Evolutionary conservation across 768 basidiomycete genomes (phyloP).

Genomic region (Piloderma croceum): DNA sequence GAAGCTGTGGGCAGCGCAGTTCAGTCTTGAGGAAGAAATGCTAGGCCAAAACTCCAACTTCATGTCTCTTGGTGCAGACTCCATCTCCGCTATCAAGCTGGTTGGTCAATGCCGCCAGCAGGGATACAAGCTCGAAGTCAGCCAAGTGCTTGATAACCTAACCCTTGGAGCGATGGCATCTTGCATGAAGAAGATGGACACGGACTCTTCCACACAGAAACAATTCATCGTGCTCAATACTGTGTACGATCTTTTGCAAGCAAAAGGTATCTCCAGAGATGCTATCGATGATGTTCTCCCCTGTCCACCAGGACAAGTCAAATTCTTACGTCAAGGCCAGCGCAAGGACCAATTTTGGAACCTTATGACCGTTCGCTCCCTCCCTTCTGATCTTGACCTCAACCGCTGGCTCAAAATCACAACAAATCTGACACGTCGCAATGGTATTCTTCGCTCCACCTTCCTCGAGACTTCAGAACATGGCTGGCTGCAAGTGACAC

Average conservation of each 20-base stretch:
- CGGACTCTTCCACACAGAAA: too few relatives aligned
- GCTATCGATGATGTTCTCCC: too few relatives aligned
- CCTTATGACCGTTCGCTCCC: constrained; percentile 1
- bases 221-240: too few relatives aligned
- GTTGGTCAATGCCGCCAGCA: constrained; percentile 2
- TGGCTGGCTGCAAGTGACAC: too few relatives aligned
- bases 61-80: constrained; percentile 5
- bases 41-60: constrained; percentile 2
- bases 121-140: constrained; percentile 1
- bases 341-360: too few relatives aligned
- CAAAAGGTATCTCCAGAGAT: too few relatives aligned
- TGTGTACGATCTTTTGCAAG: too few relatives aligned
- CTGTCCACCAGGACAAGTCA: too few relatives aligned
- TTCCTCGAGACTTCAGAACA: constrained; percentile 3
- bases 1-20: constrained; percentile 3
- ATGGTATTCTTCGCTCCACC: constrained; percentile 6
- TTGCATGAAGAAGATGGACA: too few relatives aligned
- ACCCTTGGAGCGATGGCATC: constrained; percentile 1
- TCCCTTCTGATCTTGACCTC: constrained; percentile 4
- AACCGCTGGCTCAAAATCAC: constrained; percentile 5
- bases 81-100: constrained; percentile 1
- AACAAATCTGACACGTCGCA: constrained; percentile 4
- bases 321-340: too few relatives aligned
- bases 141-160: constrained; percentile 3
- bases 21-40: background rate